These are phyloP conservation scores for Entomortierella beljakovae DNA, from an alignment of 192 early-diverging fungal species.

Conservation along the genomic window DNA sequence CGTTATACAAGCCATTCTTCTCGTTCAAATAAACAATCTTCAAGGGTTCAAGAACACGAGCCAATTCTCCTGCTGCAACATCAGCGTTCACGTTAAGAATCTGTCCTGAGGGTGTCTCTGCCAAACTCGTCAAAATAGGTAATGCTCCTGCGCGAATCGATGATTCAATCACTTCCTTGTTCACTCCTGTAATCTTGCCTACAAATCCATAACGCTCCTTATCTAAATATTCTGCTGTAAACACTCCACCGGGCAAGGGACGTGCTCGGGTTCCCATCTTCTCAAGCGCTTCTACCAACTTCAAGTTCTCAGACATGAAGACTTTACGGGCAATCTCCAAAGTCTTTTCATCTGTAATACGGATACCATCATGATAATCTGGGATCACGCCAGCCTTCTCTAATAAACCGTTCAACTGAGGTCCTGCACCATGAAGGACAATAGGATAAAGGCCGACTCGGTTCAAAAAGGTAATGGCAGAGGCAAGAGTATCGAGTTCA, in stretches of 20 bases:
- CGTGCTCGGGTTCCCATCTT: constrained; percentile 93
- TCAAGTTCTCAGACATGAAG: constrained; percentile 95
- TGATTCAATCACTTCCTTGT: constrained; percentile 94
- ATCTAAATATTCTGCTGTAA: constrained; percentile 96
- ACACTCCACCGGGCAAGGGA: constrained; percentile 97
- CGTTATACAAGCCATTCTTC: constrained; percentile 96
- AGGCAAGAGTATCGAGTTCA: constrained; percentile 94
- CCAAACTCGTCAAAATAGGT: constrained; percentile 95
- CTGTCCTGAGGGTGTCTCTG: constrained; percentile 95
- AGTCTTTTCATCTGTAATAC: constrained; percentile 95
- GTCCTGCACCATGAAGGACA: constrained; percentile 97
- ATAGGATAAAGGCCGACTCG: constrained; percentile 98
- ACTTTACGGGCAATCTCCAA: constrained; percentile 95
- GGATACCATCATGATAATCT: constrained; percentile 97
- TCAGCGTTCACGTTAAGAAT: constrained; percentile 99
- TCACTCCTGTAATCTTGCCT: constrained; percentile 90
- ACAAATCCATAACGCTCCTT: constrained; percentile 95
- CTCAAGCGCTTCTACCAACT: constrained; percentile 97
- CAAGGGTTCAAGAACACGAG: constrained; percentile 94
- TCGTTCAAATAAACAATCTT: constrained; percentile 99
- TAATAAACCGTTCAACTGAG: constrained; percentile 92
- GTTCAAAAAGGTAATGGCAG: constrained; percentile 96
- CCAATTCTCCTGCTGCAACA: constrained; percentile 97
- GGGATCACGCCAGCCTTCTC: constrained; percentile 95
- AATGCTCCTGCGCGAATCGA: constrained; percentile 94